Evolutionary conservation across 371 early-diverging fungal genomes (phyloP), one percentile per base, ranked within the genome.

Genomic region (Mortierella sp.): DNA sequence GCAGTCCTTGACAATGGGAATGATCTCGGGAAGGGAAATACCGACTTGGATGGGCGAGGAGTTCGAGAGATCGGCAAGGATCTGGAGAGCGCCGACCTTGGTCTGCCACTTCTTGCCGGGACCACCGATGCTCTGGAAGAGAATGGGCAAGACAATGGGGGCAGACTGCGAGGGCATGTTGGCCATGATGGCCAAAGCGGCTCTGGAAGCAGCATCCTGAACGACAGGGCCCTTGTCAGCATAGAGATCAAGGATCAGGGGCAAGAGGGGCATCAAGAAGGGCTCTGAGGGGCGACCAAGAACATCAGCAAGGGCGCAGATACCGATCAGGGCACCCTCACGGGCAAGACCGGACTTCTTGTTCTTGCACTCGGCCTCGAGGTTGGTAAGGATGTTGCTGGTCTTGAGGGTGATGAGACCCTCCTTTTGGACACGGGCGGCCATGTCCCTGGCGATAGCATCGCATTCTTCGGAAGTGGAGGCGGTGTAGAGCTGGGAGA

Each of bases 31-130:
- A 44, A 96, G 88, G 44, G 88, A 87, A 70, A 89, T 88, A 77
- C 93, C 94, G 74, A 95, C 92, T 75, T 94, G 94, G 32, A 90
- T 91, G 41, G 95, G 94, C 24, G 93, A 93, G 27, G 81, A 89
- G 49, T 89, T 84, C 54, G 94, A 92, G 54, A 93, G 90, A 51
- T 88, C 87, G 18, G 88, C 85, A 18, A 96, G 77, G 12, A 93
- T 73, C 73, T 94, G 90, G 51, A 95, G 83, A 29, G 94, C 94
- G 65, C 92, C 95, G 35, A 93, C 90, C 84, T 94, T 93, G 63
- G 95, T 93, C 88, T 96, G 95, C 96, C 95, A 95, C 79, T 95
- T 95, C 83, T 93, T 95, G 7, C 85, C 85, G 74, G 92, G 92
- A 75, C 91, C 89, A 68, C 81, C 89, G 89, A 93, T 92, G 80